These are phyloP conservation scores for Apiospora malaysiana DNA, from an alignment of 2,329 filamentous ascomycete genomes.

Conservation along the genomic window DNA sequence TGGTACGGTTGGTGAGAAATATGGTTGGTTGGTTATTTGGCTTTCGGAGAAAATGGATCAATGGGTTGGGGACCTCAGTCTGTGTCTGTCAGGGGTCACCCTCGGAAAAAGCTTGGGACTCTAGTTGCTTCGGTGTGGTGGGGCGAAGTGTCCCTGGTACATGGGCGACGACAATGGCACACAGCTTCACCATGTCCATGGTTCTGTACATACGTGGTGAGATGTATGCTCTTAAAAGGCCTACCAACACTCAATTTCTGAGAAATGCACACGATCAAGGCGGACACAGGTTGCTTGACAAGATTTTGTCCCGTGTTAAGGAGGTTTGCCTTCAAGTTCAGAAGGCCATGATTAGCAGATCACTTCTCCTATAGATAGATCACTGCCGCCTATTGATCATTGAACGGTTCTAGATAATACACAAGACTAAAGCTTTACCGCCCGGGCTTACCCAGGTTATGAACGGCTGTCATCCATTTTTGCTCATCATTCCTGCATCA, in stretches of 20 bases:
- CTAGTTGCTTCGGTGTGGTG: neutral
- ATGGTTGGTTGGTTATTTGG: neutral
- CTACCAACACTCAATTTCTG: too few species aligned
- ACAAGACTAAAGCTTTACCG: neutral
- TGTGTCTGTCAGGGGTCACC: neutral
- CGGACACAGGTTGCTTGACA: too few species aligned
- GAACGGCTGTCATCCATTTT: conserved; percentile 82
- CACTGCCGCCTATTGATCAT: conserved; percentile 4
- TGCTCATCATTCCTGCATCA: conserved; percentile 69
- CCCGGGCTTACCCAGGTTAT: conserved; percentile 32
- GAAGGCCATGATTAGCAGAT: neutral
- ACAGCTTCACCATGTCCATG: too few species aligned
- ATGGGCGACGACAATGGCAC: neutral
- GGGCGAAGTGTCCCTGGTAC: neutral
- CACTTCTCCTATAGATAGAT: neutral
- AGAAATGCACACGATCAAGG: too few species aligned
- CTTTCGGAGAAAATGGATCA: neutral
- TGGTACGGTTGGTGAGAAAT: neutral
- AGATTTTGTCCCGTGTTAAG: too few species aligned
- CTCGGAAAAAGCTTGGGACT: neutral
- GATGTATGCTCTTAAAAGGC: too few species aligned
- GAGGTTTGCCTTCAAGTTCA: neutral
- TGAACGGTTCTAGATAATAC: neutral
- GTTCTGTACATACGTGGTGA: too few species aligned
- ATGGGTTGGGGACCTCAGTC: neutral